These are phyloP conservation scores for Trifolium pratense DNA, from an alignment of 306 rosid species.

Conservation along the genomic window DNA sequence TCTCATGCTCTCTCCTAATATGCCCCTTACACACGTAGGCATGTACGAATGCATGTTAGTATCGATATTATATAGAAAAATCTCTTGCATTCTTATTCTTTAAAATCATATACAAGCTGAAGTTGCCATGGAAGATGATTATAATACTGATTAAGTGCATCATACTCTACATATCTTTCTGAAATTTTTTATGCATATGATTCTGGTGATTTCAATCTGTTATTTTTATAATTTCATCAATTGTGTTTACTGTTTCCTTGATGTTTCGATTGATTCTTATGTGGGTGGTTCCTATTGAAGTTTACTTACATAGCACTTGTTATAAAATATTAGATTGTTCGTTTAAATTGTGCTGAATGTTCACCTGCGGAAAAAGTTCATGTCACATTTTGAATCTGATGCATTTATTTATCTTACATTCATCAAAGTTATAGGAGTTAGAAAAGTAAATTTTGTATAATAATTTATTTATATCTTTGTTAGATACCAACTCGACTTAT, in stretches of 20 bases:
- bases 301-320: background rate
- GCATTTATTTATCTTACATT: background rate
- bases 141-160: conserved; percentile 17
- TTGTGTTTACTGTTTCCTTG: no score
- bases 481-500: conserved; percentile 75
- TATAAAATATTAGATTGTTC: background rate
- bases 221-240: background rate
- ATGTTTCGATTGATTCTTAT: no score
- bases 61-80: no score
- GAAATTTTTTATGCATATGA: background rate
- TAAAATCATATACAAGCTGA: background rate
- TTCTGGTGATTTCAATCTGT: conserved; percentile 2
- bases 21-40: no score
- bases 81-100: no score
- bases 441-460: conserved; percentile 10
- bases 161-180: background rate
- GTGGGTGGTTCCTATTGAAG: background rate
- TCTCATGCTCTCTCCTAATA: no score
- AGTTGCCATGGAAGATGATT: background rate
- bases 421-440: background rate
- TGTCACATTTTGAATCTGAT: background rate
- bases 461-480: conserved; percentile 33
- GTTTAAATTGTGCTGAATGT: background rate
- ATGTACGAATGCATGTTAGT: no score
- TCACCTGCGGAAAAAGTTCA: background rate